Percentiles rank a stretch among this genome's conserved stretches.
Evolutionary conservation across 1,284 basidiomycete genomes (phyloP).

Genomic region (Vanrija sp.): DNA sequence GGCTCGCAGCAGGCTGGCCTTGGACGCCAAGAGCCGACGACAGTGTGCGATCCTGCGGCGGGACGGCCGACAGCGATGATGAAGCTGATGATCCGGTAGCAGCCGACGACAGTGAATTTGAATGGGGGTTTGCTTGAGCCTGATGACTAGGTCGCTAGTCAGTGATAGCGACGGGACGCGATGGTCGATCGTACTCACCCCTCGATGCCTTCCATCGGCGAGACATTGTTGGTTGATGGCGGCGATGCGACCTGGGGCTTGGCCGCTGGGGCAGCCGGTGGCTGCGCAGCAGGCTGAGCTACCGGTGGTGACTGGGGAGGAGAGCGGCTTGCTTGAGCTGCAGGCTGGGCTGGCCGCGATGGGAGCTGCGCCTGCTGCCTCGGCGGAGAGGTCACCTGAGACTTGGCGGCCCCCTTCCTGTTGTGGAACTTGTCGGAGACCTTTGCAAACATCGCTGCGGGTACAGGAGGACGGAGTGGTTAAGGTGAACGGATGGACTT

Average conservation of each 20-base stretch:
- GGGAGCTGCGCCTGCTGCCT: neutral
- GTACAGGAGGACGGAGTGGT: too few species aligned
- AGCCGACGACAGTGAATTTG: conserved; percentile 12
- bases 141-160: neutral
- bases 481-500: neutral
- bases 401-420: conserved; percentile 30
- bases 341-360: neutral
- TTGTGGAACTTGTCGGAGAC: conserved; percentile 46
- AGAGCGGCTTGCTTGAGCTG: neutral
- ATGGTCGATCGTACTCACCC: conserved; percentile 12
- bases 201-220: conserved; percentile 33
- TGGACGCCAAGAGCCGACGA: conserved; percentile 30
- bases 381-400: conserved; percentile 13
- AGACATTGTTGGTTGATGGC: neutral
- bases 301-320: neutral
- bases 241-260: neutral
- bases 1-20: neutral
- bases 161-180: neutral
- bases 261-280: neutral
- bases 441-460: conserved; percentile 38
- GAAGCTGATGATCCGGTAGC: conserved; percentile 22
- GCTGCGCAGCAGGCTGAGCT: neutral
- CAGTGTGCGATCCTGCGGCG: conserved; percentile 27
- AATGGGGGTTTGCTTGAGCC: neutral
- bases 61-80: conserved; percentile 29